Evolutionary conservation across 805 yeast species (phyloP).

Genomic region (Metschnikowia picachoensis): DNA sequence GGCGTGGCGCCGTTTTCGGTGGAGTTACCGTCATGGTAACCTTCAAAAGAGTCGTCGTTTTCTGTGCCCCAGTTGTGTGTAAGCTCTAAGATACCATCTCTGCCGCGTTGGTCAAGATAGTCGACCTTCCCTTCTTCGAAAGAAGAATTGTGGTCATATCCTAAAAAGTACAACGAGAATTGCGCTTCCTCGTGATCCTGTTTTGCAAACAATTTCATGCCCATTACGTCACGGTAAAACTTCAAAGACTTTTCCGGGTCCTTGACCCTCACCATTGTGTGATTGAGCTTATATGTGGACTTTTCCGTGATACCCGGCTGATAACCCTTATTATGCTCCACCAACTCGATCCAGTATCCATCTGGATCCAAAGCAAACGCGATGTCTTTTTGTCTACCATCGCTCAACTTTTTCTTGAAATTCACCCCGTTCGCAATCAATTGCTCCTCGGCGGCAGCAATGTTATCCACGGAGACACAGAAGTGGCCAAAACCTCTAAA

Average conservation of each 20-base stretch:
- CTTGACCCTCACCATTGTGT: constrained; percentile 88
- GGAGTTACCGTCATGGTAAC: constrained; percentile 78
- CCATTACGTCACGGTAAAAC: constrained; percentile 76
- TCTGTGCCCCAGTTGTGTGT: constrained; percentile 98
- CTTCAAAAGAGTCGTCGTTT: constrained; percentile 59
- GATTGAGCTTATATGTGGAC: constrained; percentile 61
- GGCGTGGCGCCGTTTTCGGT: constrained; percentile 52
- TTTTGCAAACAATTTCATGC: constrained; percentile 67
- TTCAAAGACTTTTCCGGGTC: constrained; percentile 73
- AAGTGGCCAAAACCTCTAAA: constrained; percentile 92
- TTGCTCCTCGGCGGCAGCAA: constrained; percentile 54
- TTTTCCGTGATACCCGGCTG: constrained; percentile 36
- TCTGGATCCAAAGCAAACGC: constrained; percentile 96
- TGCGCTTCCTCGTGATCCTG: constrained; percentile 61
- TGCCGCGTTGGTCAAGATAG: constrained; percentile 29
- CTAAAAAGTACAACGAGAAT: constrained; percentile 84
- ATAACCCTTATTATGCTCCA: constrained; percentile 51
- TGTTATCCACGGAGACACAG: constrained; percentile 81
- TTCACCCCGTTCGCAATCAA: constrained; percentile 60
- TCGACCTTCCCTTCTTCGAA: constrained; percentile 42
- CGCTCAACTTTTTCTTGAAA: constrained; percentile 79
- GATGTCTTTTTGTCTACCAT: constrained; percentile 89
- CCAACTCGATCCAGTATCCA: constrained; percentile 93
- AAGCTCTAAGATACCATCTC: constrained; percentile 78
- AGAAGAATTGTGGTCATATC: constrained; percentile 51